Conservation (phyloP, 257 asterid species). For the Striga asiatica region DNA sequence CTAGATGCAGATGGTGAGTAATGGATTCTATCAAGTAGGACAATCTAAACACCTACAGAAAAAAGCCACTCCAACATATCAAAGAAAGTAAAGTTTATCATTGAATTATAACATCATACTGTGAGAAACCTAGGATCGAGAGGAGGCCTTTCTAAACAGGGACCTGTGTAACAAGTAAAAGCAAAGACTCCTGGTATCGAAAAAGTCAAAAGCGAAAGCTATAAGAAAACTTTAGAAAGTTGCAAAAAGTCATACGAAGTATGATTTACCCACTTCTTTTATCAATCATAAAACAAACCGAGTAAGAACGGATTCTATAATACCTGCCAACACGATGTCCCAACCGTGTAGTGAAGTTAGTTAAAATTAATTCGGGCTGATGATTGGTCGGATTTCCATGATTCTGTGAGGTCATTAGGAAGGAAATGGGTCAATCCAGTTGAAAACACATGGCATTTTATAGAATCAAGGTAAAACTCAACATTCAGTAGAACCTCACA, state of each 20-base stretch:
- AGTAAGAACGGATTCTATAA: not conserved
- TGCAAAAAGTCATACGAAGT: not conserved
- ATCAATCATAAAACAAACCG: not conserved
- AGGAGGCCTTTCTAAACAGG: too few relatives aligned
- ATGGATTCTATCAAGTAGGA: too few relatives aligned
- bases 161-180: too few relatives aligned
- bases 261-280: not conserved
- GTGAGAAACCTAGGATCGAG: too few relatives aligned
- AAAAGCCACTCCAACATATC: too few relatives aligned
- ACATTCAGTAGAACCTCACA: not conserved
- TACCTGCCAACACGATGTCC: constrained; percentile 97
- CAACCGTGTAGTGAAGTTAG: constrained; percentile 85
- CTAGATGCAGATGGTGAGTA: too few relatives aligned
- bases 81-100: too few relatives aligned
- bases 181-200: too few relatives aligned
- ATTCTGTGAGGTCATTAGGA: constrained; percentile 36
- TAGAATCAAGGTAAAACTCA: not conserved
- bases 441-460: not conserved
- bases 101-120: too few relatives aligned
- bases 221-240: too few relatives aligned
- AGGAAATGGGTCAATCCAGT: constrained; percentile 4
- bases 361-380: constrained; percentile 75
- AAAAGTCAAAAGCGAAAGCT: too few relatives aligned
- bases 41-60: too few relatives aligned
- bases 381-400: constrained; percentile 96